These are phyloP conservation scores for Leccinum longicurvipes DNA, from an alignment of 768 basidiomycete genomes.

Conservation along the genomic window DNA sequence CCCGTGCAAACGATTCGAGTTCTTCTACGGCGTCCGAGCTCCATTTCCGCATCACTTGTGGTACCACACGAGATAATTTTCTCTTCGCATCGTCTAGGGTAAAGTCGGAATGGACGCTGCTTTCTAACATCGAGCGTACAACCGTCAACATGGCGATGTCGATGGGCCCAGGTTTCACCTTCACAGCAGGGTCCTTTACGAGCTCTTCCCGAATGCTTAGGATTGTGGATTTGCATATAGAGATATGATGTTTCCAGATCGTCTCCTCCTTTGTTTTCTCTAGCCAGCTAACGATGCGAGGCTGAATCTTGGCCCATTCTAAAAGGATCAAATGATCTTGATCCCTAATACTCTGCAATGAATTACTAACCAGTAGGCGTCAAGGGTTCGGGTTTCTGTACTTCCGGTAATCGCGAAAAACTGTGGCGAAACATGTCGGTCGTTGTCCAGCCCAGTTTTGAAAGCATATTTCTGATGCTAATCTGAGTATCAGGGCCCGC, in stretches of 20 bases:
- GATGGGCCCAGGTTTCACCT: background rate
- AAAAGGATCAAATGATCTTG: background rate
- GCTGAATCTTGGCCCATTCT: slow-evolving; percentile 13
- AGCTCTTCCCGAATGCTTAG: background rate
- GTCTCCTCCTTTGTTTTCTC: background rate
- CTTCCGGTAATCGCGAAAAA: slow-evolving; percentile 5
- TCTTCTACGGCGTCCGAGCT: slow-evolving; percentile 7
- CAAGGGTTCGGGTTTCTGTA: background rate
- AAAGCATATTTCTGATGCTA: slow-evolving; percentile 3
- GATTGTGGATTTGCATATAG: too few relatives aligned
- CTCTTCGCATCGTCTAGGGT: background rate
- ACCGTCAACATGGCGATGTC: slow-evolving; percentile 5
- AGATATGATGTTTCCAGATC: background rate
- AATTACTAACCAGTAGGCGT: slow-evolving; percentile 9
- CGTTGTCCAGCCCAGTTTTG: background rate
- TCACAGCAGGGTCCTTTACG: background rate
- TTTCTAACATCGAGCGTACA: background rate
- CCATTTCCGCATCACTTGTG: slow-evolving; percentile 1
- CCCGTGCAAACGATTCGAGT: slow-evolving; percentile 6
- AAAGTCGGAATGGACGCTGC: background rate
- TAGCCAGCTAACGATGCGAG: background rate
- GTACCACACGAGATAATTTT: background rate
- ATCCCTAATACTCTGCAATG: too few relatives aligned
- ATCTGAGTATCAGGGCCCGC: background rate
- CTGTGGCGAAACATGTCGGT: too few relatives aligned